phyloP scores from a whole-genome alignment of 306 rosid species.

The Bauhinia variegata region DNA sequence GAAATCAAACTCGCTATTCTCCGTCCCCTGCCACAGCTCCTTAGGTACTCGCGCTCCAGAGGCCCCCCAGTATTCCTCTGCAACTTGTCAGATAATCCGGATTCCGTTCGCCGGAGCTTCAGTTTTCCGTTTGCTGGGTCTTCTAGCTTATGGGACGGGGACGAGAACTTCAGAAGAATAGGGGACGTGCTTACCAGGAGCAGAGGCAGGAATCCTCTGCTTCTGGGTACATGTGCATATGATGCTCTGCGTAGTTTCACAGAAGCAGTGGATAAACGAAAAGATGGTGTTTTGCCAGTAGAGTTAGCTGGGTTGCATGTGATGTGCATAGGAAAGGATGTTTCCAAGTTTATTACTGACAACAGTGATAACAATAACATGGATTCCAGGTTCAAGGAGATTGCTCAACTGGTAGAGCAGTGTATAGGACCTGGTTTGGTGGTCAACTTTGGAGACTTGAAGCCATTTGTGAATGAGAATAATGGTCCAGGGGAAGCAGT shows the following conservation, averaged over 20 bases:
- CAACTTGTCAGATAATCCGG: constrained; percentile 56
- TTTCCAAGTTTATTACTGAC: constrained; percentile 40
- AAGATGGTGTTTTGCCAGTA: constrained; percentile 55
- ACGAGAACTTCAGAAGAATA: constrained; percentile 64
- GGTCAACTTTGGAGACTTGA: constrained; percentile 79
- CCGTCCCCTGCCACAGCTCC: constrained; percentile 72
- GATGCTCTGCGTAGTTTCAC: constrained; percentile 61
- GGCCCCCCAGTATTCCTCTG: constrained; percentile 75
- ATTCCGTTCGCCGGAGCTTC: constrained; percentile 43
- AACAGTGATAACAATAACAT: constrained; percentile 38
- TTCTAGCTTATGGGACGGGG: constrained; percentile 33
- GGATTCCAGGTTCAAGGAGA: constrained; percentile 47
- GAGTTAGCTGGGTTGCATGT: constrained; percentile 58
- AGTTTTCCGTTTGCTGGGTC: constrained; percentile 50
- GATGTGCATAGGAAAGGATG: constrained; percentile 56
- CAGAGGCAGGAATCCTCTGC: constrained; percentile 74
- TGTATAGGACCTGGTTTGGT: constrained; percentile 68
- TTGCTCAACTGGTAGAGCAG: constrained; percentile 44
- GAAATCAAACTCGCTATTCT: constrained; percentile 80
- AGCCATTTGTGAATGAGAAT: constrained; percentile 51
- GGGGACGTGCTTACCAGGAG: constrained; percentile 65
- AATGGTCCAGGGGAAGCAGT: constrained; percentile 30
- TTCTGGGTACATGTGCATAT: constrained; percentile 71
- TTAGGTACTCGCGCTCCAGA: constrained; percentile 56
- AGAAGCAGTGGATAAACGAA: constrained; percentile 52